Evolutionary conservation across 2,329 filamentous ascomycete genomes (phyloP).

Genomic region (Nannizzia gypsea): DNA sequence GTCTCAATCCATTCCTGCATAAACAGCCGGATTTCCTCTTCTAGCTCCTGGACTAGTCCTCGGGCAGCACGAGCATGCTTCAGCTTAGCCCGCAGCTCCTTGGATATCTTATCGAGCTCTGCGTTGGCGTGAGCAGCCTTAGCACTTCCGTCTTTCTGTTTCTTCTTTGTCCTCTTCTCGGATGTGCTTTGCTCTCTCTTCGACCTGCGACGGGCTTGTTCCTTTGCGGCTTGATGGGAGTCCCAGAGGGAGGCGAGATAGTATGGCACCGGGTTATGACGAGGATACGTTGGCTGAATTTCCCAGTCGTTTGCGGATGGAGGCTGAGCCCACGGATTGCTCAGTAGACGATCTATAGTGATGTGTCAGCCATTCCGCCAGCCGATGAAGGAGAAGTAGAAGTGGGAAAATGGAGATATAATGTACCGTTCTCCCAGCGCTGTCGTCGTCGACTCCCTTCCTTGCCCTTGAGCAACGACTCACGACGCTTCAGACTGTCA

Average conservation of each 20-base stretch:
- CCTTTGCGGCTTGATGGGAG: slow-evolving; percentile 37
- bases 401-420: too few species aligned
- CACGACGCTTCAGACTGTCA: slow-evolving; percentile 51
- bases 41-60: slow-evolving; percentile 67
- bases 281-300: slow-evolving; percentile 66
- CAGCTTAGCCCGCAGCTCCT: slow-evolving; percentile 65
- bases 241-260: slow-evolving; percentile 84
- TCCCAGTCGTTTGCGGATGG: slow-evolving; percentile 75
- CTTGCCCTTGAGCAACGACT: slow-evolving; percentile 73
- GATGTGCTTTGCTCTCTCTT: slow-evolving; percentile 19
- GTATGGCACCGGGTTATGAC: slow-evolving; percentile 66
- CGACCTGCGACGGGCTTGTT: slow-evolving; percentile 24
- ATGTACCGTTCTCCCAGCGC: slow-evolving; percentile 82
- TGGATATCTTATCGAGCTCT: slow-evolving; percentile 49
- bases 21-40: slow-evolving; percentile 71
- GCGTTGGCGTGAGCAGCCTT: slow-evolving; percentile 27
- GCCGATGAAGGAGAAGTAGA: too few species aligned
- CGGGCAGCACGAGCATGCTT: slow-evolving; percentile 72
- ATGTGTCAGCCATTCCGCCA: neutral
- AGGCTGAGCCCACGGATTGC: slow-evolving; percentile 75
- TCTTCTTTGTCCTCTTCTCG: slow-evolving; percentile 24
- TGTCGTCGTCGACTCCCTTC: slow-evolving; percentile 77
- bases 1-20: slow-evolving; percentile 49
- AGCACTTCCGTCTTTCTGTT: slow-evolving; percentile 8
- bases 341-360: slow-evolving; percentile 61